phyloP scores from a whole-genome alignment of 495 filamentous ascomycete genomes.

The Pseudoneurospora amorphoporcata region DNA sequence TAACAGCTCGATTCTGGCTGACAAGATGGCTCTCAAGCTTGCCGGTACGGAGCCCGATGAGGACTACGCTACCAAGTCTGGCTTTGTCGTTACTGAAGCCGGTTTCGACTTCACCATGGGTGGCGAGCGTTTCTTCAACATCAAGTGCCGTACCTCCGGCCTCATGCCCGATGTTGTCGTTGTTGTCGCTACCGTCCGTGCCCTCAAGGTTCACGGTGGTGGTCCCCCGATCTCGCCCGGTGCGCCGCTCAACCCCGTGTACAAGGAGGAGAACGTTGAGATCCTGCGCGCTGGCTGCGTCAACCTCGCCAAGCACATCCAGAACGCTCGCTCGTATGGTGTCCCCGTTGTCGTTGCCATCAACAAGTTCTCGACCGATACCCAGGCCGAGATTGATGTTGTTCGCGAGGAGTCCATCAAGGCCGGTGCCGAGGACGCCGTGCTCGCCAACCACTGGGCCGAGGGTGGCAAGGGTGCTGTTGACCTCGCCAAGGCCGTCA shows the following conservation, averaged over 20 bases:
- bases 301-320: slow-evolving; percentile 89
- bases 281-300: slow-evolving; percentile 80
- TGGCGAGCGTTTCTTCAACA: slow-evolving; percentile 98
- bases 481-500: slow-evolving; percentile 79
- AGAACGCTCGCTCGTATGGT: slow-evolving; percentile 78
- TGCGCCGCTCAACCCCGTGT: slow-evolving; percentile 69
- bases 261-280: slow-evolving; percentile 87
- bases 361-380: slow-evolving; percentile 92
- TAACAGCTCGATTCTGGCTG: slow-evolving; percentile 86
- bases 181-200: slow-evolving; percentile 89
- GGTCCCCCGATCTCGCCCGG: slow-evolving; percentile 87
- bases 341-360: slow-evolving; percentile 96
- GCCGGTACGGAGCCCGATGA: slow-evolving; percentile 94
- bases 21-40: slow-evolving; percentile 91
- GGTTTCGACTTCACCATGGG: slow-evolving; percentile 99
- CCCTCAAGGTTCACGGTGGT: slow-evolving; percentile 92
- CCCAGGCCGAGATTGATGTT: slow-evolving; percentile 79
- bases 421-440: slow-evolving; percentile 87
- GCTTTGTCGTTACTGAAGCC: slow-evolving; percentile 95
- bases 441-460: slow-evolving; percentile 93
- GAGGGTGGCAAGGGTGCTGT: slow-evolving; percentile 88
- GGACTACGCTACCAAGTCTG: slow-evolving; percentile 70
- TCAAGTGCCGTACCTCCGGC: slow-evolving; percentile 94
- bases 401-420: slow-evolving; percentile 84
- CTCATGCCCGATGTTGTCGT: slow-evolving; percentile 87